Conservation (phyloP, 805 yeast species). For the Candida corydali region DNA sequence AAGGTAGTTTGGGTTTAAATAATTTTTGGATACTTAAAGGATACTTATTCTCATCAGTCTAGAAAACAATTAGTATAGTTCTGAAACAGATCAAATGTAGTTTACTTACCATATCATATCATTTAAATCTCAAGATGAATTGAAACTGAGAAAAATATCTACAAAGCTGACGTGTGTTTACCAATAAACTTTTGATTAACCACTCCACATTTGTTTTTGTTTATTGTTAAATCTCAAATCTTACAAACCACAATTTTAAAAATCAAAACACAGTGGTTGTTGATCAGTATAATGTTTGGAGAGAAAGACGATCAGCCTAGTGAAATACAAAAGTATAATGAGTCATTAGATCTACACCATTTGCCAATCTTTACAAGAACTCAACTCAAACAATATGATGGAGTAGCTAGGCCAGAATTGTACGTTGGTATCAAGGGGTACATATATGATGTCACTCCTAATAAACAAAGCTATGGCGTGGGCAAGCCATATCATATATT, state of each 20-base stretch:
- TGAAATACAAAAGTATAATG: slow-evolving; percentile 27
- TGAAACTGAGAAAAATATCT: too few relatives aligned
- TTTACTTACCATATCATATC: slow-evolving; percentile 3
- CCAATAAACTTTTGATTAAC: too few relatives aligned
- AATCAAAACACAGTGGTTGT: too few relatives aligned
- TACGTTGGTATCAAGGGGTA: slow-evolving; percentile 75
- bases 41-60: slow-evolving; percentile 24
- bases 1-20: slow-evolving; percentile 56
- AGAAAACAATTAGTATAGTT: too few relatives aligned
- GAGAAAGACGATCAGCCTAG: slow-evolving; percentile 10
- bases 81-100: too few relatives aligned
- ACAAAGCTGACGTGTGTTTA: too few relatives aligned
- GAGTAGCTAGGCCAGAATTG: slow-evolving; percentile 33
- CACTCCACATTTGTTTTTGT: too few relatives aligned
- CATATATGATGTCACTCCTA: slow-evolving; percentile 73
- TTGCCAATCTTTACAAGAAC: slow-evolving; percentile 32
- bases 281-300: slow-evolving; percentile 5
- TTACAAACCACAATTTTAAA: too few relatives aligned
- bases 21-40: slow-evolving; percentile 45
- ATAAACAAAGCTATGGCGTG: slow-evolving; percentile 67
- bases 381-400: slow-evolving; percentile 31
- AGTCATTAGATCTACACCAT: slow-evolving; percentile 22
- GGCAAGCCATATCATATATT: slow-evolving; percentile 69
- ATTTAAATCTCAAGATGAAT: too few relatives aligned
- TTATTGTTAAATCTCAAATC: too few relatives aligned